Evolutionary conservation across 495 filamentous ascomycete genomes (phyloP).

Genomic region (Penicilliopsis zonata): DNA sequence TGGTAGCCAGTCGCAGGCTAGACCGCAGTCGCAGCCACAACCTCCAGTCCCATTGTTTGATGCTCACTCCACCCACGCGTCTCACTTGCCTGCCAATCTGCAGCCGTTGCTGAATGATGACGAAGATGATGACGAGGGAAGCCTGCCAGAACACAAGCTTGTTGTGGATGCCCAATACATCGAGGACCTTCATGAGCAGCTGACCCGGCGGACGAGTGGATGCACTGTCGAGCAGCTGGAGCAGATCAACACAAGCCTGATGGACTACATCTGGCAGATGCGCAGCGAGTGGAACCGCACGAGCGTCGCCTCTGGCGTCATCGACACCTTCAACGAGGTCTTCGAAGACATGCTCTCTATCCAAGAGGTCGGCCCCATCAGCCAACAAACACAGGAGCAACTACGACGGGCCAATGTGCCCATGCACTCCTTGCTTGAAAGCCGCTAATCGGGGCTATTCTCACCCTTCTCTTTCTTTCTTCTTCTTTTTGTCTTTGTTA

Average conservation of each 20-base stretch:
- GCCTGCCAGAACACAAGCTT: slow-evolving; percentile 25
- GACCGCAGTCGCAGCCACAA: slow-evolving; percentile 20
- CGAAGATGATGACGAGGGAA: no score
- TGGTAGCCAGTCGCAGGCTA: slow-evolving; percentile 29
- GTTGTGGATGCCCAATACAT: slow-evolving; percentile 46
- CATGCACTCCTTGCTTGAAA: slow-evolving; percentile 3
- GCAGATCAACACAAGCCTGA: slow-evolving; percentile 80
- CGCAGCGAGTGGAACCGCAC: slow-evolving; percentile 72
- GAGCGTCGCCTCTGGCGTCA: slow-evolving; percentile 48
- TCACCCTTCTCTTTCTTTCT: slow-evolving; percentile 1
- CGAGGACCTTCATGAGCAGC: slow-evolving; percentile 39
- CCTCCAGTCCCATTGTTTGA: slow-evolving; percentile 37
- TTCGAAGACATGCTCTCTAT: slow-evolving; percentile 66
- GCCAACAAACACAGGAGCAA: slow-evolving; percentile 26
- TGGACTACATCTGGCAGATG: slow-evolving; percentile 75
- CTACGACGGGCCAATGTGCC: slow-evolving; percentile 14
- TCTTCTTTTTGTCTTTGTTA: slow-evolving; percentile 6
- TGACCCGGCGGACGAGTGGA: slow-evolving; percentile 58
- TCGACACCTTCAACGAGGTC: slow-evolving; percentile 64
- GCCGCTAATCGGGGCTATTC: not conserved
- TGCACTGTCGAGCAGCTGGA: slow-evolving; percentile 89
- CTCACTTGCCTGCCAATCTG: slow-evolving; percentile 20
- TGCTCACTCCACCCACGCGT: slow-evolving; percentile 16
- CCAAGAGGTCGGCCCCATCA: slow-evolving; percentile 40
- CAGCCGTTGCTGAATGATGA: slow-evolving; percentile 34